Conservation (phyloP, 1,284 basidiomycete genomes). For the Leccinum pachyderme region DNA sequence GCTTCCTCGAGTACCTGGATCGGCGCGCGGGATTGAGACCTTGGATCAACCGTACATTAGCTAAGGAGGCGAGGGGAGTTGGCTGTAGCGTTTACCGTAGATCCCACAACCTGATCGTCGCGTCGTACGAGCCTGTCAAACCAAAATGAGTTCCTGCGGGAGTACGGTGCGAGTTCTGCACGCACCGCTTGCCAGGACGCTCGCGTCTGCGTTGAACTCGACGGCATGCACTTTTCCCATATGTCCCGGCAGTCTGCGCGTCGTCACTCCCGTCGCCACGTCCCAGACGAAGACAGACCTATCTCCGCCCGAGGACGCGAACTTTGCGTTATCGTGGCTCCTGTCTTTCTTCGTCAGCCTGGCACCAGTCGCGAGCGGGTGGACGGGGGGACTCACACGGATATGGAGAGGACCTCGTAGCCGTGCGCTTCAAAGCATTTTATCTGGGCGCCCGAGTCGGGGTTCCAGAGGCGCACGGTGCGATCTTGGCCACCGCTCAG, state of each 20-base stretch:
- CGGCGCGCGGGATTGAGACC: conserved; percentile 76
- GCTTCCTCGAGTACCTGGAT: conserved; percentile 94
- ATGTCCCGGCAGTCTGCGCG: conserved; percentile 83
- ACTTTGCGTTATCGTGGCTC: conserved; percentile 89
- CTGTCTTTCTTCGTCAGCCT: conserved; percentile 39
- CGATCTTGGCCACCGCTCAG: conserved; percentile 92
- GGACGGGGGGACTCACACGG: conserved; percentile 62
- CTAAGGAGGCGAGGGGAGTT: no score
- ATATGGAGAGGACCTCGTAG: conserved; percentile 89
- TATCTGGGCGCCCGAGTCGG: conserved; percentile 79
- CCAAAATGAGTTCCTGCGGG: not conserved
- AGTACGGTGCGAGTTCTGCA: not conserved
- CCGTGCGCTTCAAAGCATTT: conserved; percentile 90
- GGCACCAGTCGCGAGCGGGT: no score
- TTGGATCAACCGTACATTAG: not conserved
- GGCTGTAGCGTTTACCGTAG: conserved; percentile 51
- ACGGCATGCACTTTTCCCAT: conserved; percentile 89
- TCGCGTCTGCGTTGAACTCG: conserved; percentile 85
- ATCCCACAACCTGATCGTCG: conserved; percentile 88
- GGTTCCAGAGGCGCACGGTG: conserved; percentile 90
- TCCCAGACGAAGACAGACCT: conserved; percentile 95
- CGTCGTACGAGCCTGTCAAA: conserved; percentile 76
- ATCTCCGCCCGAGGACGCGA: conserved; percentile 93
- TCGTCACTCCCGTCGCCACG: conserved; percentile 82
- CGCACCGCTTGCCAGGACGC: conserved; percentile 80